phyloP scores from a whole-genome alignment of 495 filamentous ascomycete species.

The Choiromyces venosus region DNA sequence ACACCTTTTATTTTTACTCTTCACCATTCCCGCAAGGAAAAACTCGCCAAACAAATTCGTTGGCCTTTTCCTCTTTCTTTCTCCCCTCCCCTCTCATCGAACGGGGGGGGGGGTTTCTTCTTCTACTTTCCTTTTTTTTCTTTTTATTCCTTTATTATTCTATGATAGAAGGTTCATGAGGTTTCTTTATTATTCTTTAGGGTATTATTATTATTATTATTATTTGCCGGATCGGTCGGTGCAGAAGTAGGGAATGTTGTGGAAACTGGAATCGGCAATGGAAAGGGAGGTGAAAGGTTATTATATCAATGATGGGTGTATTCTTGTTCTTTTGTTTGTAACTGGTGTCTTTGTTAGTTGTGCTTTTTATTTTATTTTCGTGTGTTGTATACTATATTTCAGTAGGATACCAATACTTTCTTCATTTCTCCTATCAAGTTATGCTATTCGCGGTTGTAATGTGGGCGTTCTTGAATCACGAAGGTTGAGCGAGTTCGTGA shows the following conservation, averaged over 20 bases:
- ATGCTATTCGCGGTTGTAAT: neutral
- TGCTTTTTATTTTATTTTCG: neutral
- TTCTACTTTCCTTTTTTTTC: neutral
- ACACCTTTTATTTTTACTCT: neutral
- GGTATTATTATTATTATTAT: slow-evolving; percentile 8
- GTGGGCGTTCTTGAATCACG: neutral
- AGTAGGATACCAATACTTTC: neutral
- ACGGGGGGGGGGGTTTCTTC: neutral
- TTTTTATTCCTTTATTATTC: slow-evolving; percentile 9
- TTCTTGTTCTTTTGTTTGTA: neutral
- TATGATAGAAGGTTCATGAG: slow-evolving; percentile 16
- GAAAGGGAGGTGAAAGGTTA: neutral
- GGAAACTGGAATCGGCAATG: neutral
- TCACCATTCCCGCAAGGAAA: neutral
- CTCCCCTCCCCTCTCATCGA: too few species aligned
- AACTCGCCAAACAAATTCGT: slow-evolving; percentile 3
- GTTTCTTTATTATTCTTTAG: slow-evolving; percentile 3
- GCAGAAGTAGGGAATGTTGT: neutral
- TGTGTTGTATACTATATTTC: neutral
- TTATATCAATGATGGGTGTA: neutral
- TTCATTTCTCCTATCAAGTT: too few species aligned
- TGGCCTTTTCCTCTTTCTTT: neutral
- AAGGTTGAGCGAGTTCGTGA: neutral
- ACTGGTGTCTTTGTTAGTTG: neutral
- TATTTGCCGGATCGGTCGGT: neutral